Base-by-base conservation (phyloP, 805 yeast genomes). In the Hermanozyma aechmeae region DNA sequence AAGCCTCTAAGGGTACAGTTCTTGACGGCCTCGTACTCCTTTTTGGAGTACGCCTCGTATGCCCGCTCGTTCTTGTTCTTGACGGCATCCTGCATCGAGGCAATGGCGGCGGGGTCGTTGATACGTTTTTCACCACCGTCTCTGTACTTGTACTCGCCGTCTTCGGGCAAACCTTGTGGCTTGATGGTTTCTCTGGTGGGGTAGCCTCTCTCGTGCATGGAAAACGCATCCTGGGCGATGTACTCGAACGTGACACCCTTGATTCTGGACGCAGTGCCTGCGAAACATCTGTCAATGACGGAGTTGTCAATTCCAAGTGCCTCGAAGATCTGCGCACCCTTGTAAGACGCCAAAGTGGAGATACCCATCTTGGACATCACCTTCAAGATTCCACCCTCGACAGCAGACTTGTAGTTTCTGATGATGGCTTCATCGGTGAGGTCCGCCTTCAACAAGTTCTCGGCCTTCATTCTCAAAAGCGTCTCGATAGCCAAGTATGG, bases 341-440 rank as follows among this genome's bases (percentile, higher is more conserved):
- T 89, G 63, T 89, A 89, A n/a, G 96, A 84, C 9, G 96, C 96
- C 53, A 89, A 68, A 17, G 98, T 92, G 18, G 97, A 87, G 46
- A 89, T 92, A 68, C 98, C 98, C 97, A 89, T 92, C 69, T 92
- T 89, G 21, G 96, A 85, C 98, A 89, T 89, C 35, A 92, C 96
- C 66, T 92, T 89, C 46, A 85, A 65, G 45, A 89, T 79, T 59
- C 97, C 97, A 31, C 85, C 80, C 51, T 89, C 94, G 35, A 83
- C 68, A 9, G 96, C 79, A 42, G 75, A 68, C 51, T 79, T 82
- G 63, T 85, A 89, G 65, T 89, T 89, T 29, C 66, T 66, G 37
- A 87, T 58, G 35, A 86, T 68, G 42, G 72, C 51, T 18, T 71
- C 73, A 38, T 76, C 76, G 12, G 76, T 50, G 30, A 82, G 53